phyloP scores from a whole-genome alignment of 2,329 filamentous ascomycete genomes.

The Neonectria coccinea region DNA sequence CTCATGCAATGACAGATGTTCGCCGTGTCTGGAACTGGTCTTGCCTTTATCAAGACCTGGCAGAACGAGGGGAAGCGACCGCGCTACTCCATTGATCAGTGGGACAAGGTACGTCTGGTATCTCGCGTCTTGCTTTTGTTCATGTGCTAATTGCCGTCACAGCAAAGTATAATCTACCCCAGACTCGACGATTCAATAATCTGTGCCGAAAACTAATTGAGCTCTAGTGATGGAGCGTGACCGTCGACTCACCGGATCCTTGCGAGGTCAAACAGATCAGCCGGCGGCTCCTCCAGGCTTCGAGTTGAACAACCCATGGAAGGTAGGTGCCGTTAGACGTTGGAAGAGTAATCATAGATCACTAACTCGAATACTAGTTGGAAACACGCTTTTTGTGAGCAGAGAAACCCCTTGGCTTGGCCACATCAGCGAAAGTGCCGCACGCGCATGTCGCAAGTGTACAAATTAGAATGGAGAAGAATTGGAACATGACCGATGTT shows the following conservation, averaged over 20 bases:
- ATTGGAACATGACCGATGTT: slow-evolving; percentile 11
- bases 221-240: slow-evolving; percentile 74
- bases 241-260: slow-evolving; percentile 67
- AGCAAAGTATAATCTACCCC: slow-evolving; percentile 65
- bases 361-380: slow-evolving; percentile 53
- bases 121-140: not conserved
- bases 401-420: slow-evolving; percentile 17
- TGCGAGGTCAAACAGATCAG: slow-evolving; percentile 69
- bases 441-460: slow-evolving; percentile 32
- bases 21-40: slow-evolving; percentile 67
- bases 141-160: slow-evolving; percentile 47
- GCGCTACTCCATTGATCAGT: slow-evolving; percentile 71
- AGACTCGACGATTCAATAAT: not conserved
- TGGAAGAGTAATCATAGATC: not conserved
- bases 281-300: slow-evolving; percentile 68
- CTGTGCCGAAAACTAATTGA: slow-evolving; percentile 20
- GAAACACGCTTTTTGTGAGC: slow-evolving; percentile 64
- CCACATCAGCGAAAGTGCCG: slow-evolving; percentile 27
- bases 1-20: slow-evolving; percentile 67
- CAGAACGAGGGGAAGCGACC: slow-evolving; percentile 71
- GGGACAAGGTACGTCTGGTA: slow-evolving; percentile 68
- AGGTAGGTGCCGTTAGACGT: slow-evolving; percentile 57
- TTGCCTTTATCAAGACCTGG: slow-evolving; percentile 67
- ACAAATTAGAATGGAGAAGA: slow-evolving; percentile 34
- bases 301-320: slow-evolving; percentile 74